These are phyloP conservation scores for Radiomyces spectabilis DNA, from an alignment of 192 early-diverging fungal genomes.

Conservation along the genomic window DNA sequence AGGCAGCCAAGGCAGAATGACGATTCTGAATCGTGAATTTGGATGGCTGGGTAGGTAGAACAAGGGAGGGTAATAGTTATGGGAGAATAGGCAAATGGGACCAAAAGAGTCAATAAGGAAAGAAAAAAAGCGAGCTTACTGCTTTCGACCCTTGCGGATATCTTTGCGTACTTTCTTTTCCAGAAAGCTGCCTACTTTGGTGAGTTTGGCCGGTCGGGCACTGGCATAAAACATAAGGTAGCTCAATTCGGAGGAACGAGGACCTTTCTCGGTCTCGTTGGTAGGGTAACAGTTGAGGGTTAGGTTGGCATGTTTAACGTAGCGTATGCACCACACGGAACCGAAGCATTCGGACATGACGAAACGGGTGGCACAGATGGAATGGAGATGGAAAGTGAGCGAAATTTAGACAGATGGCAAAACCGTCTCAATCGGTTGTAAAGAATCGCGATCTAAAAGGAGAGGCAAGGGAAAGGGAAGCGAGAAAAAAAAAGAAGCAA, in stretches of 20 bases:
- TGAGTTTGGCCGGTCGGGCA: slow-evolving; percentile 81
- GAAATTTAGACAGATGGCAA: not conserved
- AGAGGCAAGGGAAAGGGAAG: not conserved
- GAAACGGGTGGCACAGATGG: not conserved
- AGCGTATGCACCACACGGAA: slow-evolving; percentile 18
- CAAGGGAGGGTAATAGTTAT: no score
- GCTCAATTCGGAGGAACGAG: slow-evolving; percentile 76
- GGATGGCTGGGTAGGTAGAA: no score
- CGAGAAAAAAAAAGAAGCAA: not conserved
- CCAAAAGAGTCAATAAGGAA: no score
- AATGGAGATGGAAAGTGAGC: not conserved
- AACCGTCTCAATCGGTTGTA: not conserved
- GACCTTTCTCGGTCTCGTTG: slow-evolving; percentile 57
- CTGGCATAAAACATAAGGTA: slow-evolving; percentile 84
- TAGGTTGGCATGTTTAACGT: slow-evolving; percentile 71
- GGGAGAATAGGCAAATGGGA: no score
- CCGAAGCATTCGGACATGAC: not conserved
- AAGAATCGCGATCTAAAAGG: not conserved
- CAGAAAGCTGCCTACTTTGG: slow-evolving; percentile 81
- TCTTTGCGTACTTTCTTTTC: slow-evolving; percentile 64
- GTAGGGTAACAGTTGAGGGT: slow-evolving; percentile 71
- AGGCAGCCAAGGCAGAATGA: not conserved
- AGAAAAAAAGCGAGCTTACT: slow-evolving; percentile 48
- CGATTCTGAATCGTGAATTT: no score
- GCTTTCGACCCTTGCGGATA: slow-evolving; percentile 46